Conservation (phyloP, 2,329 filamentous ascomycete genomes). For the Alternaria tenuissima region DNA sequence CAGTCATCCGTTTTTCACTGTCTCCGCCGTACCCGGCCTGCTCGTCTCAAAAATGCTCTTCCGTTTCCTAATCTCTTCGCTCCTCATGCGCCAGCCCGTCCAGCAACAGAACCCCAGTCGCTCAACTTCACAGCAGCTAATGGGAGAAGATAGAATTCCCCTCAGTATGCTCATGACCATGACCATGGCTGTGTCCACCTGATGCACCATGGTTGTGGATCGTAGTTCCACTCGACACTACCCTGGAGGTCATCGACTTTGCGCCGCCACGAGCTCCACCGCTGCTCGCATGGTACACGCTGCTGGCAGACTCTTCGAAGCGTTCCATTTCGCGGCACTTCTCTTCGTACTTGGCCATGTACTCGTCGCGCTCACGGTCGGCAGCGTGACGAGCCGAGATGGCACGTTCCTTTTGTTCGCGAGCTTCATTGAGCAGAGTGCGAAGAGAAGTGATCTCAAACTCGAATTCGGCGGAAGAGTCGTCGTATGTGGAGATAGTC, state of each 20-base stretch:
- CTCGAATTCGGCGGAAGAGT: constrained; percentile 31
- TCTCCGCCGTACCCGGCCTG: not conserved
- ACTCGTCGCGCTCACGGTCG: constrained; percentile 36
- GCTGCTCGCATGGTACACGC: constrained; percentile 22
- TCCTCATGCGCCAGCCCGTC: not conserved
- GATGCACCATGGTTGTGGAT: constrained; percentile 23
- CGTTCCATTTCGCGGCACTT: constrained; percentile 37
- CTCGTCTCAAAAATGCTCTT: constrained; percentile 4
- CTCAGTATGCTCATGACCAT: constrained; percentile 11
- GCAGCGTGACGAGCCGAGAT: constrained; percentile 31
- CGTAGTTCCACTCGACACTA: constrained; percentile 26
- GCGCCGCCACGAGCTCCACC: constrained; percentile 8
- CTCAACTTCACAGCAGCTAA: not conserved
- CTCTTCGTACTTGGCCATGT: constrained; percentile 33
- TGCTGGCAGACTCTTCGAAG: constrained; percentile 28
- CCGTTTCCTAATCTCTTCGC: not conserved
- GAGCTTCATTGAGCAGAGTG: constrained; percentile 30
- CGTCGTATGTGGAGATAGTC: constrained; percentile 31
- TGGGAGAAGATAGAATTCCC: constrained; percentile 17
- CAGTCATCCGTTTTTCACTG: not conserved
- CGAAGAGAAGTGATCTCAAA: constrained; percentile 35
- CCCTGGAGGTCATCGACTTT: constrained; percentile 16
- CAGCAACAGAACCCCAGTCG: constrained; percentile 2
- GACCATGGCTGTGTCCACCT: constrained; percentile 5
- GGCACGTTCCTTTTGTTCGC: constrained; percentile 36